phyloP scores from a whole-genome alignment of 306 rosid genomes.

The Fragaria vesca region DNA sequence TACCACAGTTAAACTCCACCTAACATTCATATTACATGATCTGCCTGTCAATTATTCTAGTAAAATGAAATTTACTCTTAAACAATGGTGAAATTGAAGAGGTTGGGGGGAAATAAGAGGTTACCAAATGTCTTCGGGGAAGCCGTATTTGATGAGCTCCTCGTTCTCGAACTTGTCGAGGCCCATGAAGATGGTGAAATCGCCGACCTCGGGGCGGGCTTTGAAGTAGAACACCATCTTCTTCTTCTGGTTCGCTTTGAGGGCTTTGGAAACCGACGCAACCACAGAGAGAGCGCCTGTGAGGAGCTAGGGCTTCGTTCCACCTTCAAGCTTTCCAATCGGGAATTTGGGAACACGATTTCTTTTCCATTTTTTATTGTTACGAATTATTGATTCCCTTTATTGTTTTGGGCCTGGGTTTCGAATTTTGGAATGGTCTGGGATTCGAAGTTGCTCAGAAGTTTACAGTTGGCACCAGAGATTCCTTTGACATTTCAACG shows the following conservation, averaged over 20 bases:
- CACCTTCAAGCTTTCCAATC: slow-evolving; percentile 20
- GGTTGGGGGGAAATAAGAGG: not conserved
- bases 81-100: not conserved
- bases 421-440: not conserved
- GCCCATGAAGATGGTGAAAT: slow-evolving; percentile 97
- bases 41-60: not conserved
- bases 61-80: too few relatives aligned
- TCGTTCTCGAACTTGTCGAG: slow-evolving; percentile 97
- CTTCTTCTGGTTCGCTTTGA: not conserved
- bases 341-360: not conserved
- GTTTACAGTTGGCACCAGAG: not conserved
- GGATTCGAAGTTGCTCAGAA: not conserved
- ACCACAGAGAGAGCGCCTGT: slow-evolving; percentile 12
- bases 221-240: slow-evolving; percentile 97
- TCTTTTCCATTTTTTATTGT: not conserved
- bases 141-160: slow-evolving; percentile 97
- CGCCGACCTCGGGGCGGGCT: slow-evolving; percentile 94
- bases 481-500: not conserved
- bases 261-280: slow-evolving; percentile 21
- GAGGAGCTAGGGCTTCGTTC: slow-evolving; percentile 23
- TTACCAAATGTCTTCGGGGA: slow-evolving; percentile 92
- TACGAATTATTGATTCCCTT: not conserved
- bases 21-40: not conserved
- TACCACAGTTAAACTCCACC: not conserved
- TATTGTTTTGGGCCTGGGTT: slow-evolving; percentile 9